A percentile compares a stretch with the other conserved stretches of the same genome.
Evolutionary conservation across 1,139 yeast genomes (phyloP).

Genomic region (Suhomyces maxii): DNA sequence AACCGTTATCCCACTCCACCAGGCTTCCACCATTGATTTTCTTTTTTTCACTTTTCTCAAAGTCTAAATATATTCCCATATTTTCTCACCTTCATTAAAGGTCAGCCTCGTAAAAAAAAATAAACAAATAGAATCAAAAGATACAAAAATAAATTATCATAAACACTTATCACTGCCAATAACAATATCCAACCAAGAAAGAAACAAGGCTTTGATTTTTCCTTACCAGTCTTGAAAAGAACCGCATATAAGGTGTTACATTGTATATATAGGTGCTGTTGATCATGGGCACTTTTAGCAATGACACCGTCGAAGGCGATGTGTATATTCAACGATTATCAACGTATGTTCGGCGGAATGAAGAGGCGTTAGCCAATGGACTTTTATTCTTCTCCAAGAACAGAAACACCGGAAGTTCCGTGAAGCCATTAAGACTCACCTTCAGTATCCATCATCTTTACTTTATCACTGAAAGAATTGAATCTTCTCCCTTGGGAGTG

Average conservation of each 20-base stretch:
- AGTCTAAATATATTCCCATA: too few relatives aligned
- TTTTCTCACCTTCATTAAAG: too few relatives aligned
- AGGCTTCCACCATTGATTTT: too few relatives aligned
- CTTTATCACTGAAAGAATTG: constrained; percentile 58
- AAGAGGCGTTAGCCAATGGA: constrained; percentile 49
- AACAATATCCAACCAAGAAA: too few relatives aligned
- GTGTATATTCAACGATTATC: constrained; percentile 44
- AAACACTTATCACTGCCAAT: too few relatives aligned
- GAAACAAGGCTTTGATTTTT: too few relatives aligned
- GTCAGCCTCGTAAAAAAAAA: too few relatives aligned
- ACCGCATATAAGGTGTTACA: background rate
- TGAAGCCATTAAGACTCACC: constrained; percentile 55
- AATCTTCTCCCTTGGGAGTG: constrained; percentile 50
- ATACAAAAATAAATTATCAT: too few relatives aligned
- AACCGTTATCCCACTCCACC: too few relatives aligned
- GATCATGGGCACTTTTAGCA: constrained; percentile 20
- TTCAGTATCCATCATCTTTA: constrained; percentile 65
- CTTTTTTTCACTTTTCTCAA: too few relatives aligned
- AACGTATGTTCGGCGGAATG: constrained; percentile 42
- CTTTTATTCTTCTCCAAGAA: constrained; percentile 42
- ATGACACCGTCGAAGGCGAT: constrained; percentile 44
- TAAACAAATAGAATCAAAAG: too few relatives aligned
- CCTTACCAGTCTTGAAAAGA: background rate
- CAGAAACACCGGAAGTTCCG: constrained; percentile 22
- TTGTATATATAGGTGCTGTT: background rate